These are phyloP conservation scores for Bacterosira constricta DNA, from an alignment of 108 stramenopile species.

Conservation along the genomic window DNA sequence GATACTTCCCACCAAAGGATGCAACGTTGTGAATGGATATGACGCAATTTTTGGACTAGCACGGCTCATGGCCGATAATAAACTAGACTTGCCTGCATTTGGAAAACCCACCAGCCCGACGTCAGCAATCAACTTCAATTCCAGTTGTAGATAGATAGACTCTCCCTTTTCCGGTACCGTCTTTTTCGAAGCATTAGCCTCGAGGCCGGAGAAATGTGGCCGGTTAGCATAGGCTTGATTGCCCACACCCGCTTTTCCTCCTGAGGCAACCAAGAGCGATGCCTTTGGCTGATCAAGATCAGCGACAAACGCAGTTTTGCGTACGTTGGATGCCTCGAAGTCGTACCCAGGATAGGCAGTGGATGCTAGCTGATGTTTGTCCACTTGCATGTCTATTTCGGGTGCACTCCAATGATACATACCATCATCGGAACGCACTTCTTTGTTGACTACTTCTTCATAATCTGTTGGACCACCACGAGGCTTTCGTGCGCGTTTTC, in stretches of 20 bases:
- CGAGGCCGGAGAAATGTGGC: conserved; percentile 48
- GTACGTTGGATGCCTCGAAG: conserved; percentile 29
- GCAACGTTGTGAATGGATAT: conserved; percentile 98
- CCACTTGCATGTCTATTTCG: conserved; percentile 11
- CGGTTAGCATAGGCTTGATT: conserved; percentile 59
- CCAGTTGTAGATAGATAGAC: conserved; percentile 76
- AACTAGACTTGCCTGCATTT: conserved; percentile 95
- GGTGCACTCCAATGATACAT: conserved; percentile 50
- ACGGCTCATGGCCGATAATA: conserved; percentile 87
- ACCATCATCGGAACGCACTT: conserved; percentile 42
- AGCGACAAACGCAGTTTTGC: conserved; percentile 68
- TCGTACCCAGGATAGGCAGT: conserved; percentile 4
- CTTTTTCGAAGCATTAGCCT: conserved; percentile 37
- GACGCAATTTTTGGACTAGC: conserved; percentile 94
- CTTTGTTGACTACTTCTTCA: conserved; percentile 39
- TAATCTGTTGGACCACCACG: conserved; percentile 31
- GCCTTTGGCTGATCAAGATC: conserved; percentile 81
- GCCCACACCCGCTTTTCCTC: conserved; percentile 80
- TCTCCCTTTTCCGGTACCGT: conserved; percentile 57
- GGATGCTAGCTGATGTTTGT: conserved; percentile 10
- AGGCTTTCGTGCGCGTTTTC: conserved; percentile 1
- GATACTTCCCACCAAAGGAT: conserved; percentile 91
- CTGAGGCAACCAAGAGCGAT: conserved; percentile 71
- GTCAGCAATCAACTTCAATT: conserved; percentile 96
- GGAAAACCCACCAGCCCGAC: conserved; percentile 99